Evolutionary conservation across 202 grass and related monocot species (phyloP), one percentile per base, ranked within the genome.

Genomic region (Carex sylvatica): DNA sequence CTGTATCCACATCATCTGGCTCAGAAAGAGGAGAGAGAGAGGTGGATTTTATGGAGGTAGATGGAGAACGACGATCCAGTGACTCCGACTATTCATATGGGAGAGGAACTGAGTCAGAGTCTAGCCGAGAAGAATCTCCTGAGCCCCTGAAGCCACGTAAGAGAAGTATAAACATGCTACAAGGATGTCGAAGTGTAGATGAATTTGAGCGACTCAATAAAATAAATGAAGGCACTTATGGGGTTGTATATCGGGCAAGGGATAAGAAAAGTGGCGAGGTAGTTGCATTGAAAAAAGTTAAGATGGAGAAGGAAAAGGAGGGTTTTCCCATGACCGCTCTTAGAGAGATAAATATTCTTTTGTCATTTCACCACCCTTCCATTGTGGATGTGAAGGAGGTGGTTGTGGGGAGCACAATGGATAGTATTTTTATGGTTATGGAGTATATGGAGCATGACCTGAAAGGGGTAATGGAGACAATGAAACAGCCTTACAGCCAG

Each of bases 391-490:
- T 95, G 66, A 95, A 93, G 67, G 95, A 95, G 87, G 85, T 98
- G 70, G 92, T 98, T 38, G 91, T 93, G 65, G 95, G 95, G 66
- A 88, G 86, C 56, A 84, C 49, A 18, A 66, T 98, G 36, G 96
- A 93, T 61, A 91, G 88, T 82, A 94, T 89, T 74, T 95, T 93
- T 68, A 93, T 98, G 91, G 95, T 95, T 5, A 95, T 98, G 92
- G 95, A 98, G 83, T 95, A 98, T 71, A 98, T 98, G 92, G 95
- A 95, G 24, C 92, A 95, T 12, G 95, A 95, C 85, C 65, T 98
- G 52, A 98, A 98, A 86, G 91, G 80, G 18, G 86, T 95, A 75
- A 98, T 95, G 95, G 95, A 98, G 72, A 78, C 78, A 2, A 95
- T 95, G 91, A 92, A 93, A 13, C 91, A 95, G 55, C 95, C 92